These are phyloP conservation scores for Talaromyces liani DNA, from an alignment of 495 filamentous ascomycete genomes.

Conservation along the genomic window DNA sequence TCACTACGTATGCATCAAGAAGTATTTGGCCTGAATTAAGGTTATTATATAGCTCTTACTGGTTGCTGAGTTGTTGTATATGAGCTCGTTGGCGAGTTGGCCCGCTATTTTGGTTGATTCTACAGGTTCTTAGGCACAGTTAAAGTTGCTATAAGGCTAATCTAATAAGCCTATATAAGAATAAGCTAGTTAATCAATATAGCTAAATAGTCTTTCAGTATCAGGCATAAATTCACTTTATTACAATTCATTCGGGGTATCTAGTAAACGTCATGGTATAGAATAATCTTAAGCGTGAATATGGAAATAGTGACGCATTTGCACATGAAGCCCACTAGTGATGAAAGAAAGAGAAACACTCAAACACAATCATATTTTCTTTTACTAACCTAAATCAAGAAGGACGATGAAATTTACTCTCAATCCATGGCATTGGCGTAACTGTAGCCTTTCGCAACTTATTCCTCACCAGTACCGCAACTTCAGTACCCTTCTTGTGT, in stretches of 20 bases:
- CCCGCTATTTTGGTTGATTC: too few relatives aligned
- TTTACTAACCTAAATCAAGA: not conserved
- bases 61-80: too few relatives aligned
- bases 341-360: not conserved
- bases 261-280: not conserved
- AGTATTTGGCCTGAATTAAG: too few relatives aligned
- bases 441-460: slow-evolving; percentile 73
- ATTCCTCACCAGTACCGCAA: slow-evolving; percentile 73
- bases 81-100: too few relatives aligned
- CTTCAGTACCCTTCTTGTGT: slow-evolving; percentile 81
- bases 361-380: slow-evolving; percentile 6
- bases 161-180: too few relatives aligned
- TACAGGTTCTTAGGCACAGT: too few relatives aligned
- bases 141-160: too few relatives aligned
- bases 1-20: too few relatives aligned
- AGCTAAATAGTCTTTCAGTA: too few relatives aligned
- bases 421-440: slow-evolving; percentile 90
- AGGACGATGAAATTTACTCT: slow-evolving; percentile 62
- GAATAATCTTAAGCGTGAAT: not conserved
- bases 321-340: not conserved
- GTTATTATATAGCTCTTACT: too few relatives aligned
- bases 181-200: too few relatives aligned
- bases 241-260: not conserved
- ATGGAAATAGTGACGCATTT: not conserved
- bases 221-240: not conserved